Conservation (phyloP, 108 stramenopile genomes). For the Hondaea fermentalgiana region DNA sequence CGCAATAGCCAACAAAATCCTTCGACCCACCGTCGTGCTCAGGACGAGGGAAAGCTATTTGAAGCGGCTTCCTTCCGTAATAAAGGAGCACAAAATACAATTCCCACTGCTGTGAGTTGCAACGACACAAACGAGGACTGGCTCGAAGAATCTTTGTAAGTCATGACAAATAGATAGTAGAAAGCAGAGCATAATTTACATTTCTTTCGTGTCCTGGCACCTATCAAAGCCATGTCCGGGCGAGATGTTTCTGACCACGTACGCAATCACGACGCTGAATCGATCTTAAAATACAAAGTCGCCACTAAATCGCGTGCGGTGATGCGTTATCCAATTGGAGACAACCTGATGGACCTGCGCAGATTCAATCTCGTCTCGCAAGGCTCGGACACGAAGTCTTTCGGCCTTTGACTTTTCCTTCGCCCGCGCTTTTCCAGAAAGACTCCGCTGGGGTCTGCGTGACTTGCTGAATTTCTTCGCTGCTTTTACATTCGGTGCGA, state of each 20-base stretch:
- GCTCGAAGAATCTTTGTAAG: not conserved
- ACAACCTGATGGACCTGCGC: not conserved
- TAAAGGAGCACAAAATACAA: not conserved
- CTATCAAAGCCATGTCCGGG: too few relatives aligned
- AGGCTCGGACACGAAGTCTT: not conserved
- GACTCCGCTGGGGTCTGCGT: not conserved
- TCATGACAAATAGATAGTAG: too few relatives aligned
- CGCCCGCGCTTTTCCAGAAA: not conserved
- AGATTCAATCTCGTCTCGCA: not conserved
- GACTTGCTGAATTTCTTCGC: too few relatives aligned
- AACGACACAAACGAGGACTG: not conserved
- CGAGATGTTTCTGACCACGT: too few relatives aligned
- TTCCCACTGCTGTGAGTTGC: not conserved
- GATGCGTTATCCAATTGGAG: not conserved
- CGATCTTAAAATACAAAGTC: not conserved
- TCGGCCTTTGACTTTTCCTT: not conserved
- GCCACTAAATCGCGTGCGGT: not conserved
- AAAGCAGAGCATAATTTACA: too few relatives aligned
- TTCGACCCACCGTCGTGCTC: not conserved
- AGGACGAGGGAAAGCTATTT: not conserved
- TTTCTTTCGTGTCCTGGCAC: too few relatives aligned
- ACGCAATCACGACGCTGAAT: too few relatives aligned
- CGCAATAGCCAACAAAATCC: too few relatives aligned
- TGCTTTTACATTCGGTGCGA: too few relatives aligned
- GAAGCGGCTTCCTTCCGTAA: not conserved